Evolutionary conservation across 2,329 filamentous ascomycete species (phyloP), one percentile per base, ranked within the genome.

Genomic region (Neopestalotiopsis sp.): DNA sequence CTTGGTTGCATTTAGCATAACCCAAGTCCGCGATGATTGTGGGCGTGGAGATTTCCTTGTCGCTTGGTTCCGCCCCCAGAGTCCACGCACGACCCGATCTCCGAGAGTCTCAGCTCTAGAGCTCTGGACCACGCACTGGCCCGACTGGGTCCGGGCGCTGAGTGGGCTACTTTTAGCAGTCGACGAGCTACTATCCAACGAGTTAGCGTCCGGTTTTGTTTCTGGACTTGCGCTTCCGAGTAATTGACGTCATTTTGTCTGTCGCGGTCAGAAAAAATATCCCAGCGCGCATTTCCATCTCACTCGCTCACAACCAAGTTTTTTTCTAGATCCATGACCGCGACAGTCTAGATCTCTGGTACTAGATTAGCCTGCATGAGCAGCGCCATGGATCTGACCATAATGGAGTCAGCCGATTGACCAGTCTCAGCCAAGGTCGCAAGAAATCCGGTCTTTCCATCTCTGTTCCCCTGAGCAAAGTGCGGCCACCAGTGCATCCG

Each of bases 341-440:
- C 57, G 45, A 61, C n/a, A 24, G 59, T 61, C 59, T 61, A 61
- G 59, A 61, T 61, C 59, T 61, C 14, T 38, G 30, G 59, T 30
- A 13, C 30, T 30, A 34, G 30, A 61, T 20, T 61, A 38, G 30
- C 34, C n/a, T 61, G 59, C 59, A 61, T 61, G 59, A 34, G 59
- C 59, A 10, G 34, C 32, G 32, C 24, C 59, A 34, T 61, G 32
- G 59, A 61, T 61, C 32, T 40, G n/a, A 12, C 32, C 32, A 38
- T 10, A 61, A 20, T 61, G 32, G 28, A 30, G 34, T 61, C 32
- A 61, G 59, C 59, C 34, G 59, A 40, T 40, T 61, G 5, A 28
- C 20, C 13, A n/a, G 57, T 30, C n/a, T 34, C 59, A 30, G 30
- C 28, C 59, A 61, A 40, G 17, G 34, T 61, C 34, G 59, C 30